Conservation (phyloP, 1,284 basidiomycete genomes). For the Sporisorium sorghi region DNA sequence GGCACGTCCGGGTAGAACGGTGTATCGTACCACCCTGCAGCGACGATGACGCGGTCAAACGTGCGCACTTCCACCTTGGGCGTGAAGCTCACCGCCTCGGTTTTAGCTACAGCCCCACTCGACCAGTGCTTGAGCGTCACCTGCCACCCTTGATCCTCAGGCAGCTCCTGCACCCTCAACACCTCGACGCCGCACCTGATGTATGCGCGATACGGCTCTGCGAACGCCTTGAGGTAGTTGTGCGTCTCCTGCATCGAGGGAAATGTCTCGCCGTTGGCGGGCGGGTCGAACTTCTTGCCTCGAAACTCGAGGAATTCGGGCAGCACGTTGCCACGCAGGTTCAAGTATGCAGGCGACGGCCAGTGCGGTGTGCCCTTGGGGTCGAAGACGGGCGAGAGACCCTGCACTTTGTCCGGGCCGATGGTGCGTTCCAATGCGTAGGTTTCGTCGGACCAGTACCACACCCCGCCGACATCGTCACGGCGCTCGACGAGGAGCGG, state of each 20-base stretch:
- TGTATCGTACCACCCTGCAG: conserved; percentile 60
- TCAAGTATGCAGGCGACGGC: conserved; percentile 60
- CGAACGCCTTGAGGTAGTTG: conserved; percentile 43
- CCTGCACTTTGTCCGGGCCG: conserved; percentile 26
- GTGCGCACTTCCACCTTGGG: conserved; percentile 12
- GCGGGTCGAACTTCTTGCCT: conserved; percentile 40
- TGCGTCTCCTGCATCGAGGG: conserved; percentile 58
- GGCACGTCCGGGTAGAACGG: conserved; percentile 51
- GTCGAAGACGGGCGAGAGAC: conserved; percentile 34
- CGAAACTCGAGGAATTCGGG: conserved; percentile 61
- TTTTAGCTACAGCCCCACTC: not conserved
- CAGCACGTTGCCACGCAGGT: conserved; percentile 60
- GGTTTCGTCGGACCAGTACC: conserved; percentile 53
- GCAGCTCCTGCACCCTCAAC: conserved; percentile 49
- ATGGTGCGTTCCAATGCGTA: conserved; percentile 38
- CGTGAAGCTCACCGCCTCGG: conserved; percentile 20
- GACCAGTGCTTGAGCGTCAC: conserved; percentile 49
- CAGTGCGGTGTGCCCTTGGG: conserved; percentile 49
- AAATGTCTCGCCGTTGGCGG: conserved; percentile 50
- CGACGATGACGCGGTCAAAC: conserved; percentile 54
- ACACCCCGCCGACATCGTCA: conserved; percentile 60
- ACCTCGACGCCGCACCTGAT: conserved; percentile 53
- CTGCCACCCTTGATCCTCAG: conserved; percentile 30
- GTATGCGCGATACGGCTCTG: conserved; percentile 29
- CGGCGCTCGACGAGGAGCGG: conserved; percentile 55